phyloP scores from a whole-genome alignment of 805 yeast species.

The Wickerhamomyces chambardii region DNA sequence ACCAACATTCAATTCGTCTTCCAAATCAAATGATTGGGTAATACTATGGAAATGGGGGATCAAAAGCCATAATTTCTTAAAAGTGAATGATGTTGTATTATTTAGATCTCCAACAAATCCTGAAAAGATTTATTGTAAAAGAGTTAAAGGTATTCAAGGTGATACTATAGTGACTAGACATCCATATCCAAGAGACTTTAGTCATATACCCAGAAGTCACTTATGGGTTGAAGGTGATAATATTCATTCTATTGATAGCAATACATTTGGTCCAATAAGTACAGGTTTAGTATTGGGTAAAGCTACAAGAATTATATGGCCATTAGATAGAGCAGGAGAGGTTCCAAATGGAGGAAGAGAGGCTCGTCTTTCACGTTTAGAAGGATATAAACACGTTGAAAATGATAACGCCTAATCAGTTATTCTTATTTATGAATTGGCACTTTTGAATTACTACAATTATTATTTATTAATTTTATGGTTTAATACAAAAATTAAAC shows the following conservation, averaged over 20 bases:
- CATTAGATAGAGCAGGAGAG: conserved; percentile 44
- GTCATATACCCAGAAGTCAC: conserved; percentile 68
- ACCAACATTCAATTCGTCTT: conserved; percentile 77
- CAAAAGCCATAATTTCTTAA: conserved; percentile 34
- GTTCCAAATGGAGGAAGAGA: conserved; percentile 47
- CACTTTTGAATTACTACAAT: too few relatives aligned
- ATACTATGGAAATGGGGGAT: conserved; percentile 58
- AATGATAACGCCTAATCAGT: too few relatives aligned
- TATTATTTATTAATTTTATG: too few relatives aligned
- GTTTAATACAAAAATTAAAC: too few relatives aligned
- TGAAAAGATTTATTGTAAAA: conserved; percentile 62
- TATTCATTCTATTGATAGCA: conserved; percentile 75
- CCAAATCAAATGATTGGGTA: conserved; percentile 47
- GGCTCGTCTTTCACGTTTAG: conserved; percentile 22
- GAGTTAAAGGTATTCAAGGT: conserved; percentile 71
- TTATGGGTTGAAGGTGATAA: conserved; percentile 96
- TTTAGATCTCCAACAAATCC: conserved; percentile 80
- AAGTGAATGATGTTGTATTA: conserved; percentile 65
- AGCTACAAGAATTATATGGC: conserved; percentile 65
- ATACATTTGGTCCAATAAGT: conserved; percentile 83
- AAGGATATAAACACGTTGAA: background rate
- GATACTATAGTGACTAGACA: conserved; percentile 54
- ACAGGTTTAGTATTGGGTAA: conserved; percentile 74
- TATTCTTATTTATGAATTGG: too few relatives aligned
- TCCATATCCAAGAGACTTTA: conserved; percentile 57